A percentile compares a stretch with the other conserved stretches of the same genome.
These are phyloP conservation scores for Scopulariopsis brevicaulis DNA, from an alignment of 2,329 filamentous ascomycete genomes.

Conservation along the genomic window DNA sequence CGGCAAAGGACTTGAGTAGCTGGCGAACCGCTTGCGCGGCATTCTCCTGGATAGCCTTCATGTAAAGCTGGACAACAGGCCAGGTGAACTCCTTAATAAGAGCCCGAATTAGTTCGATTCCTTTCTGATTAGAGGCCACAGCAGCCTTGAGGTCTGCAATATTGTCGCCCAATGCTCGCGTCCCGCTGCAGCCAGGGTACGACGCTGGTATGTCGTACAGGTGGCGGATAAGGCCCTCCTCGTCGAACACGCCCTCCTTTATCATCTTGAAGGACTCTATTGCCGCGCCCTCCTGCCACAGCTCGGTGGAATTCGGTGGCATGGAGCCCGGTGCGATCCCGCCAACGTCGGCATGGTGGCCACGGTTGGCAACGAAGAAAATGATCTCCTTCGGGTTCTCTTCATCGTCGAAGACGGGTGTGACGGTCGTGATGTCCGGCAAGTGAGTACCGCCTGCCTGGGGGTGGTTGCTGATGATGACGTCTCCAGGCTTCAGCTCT, in stretches of 20 bases:
- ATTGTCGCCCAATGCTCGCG: conserved; percentile 68
- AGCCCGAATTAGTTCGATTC: too few relatives aligned
- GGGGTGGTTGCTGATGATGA: conserved; percentile 77
- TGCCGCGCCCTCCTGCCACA: conserved; percentile 51
- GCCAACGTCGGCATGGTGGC: conserved; percentile 78
- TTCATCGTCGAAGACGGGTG: conserved; percentile 56
- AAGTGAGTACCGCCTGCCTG: conserved; percentile 76
- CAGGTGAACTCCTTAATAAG: too few relatives aligned
- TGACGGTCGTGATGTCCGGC: conserved; percentile 72
- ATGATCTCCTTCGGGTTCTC: conserved; percentile 63
- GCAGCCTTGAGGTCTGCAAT: conserved; percentile 76
- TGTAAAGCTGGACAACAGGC: too few relatives aligned
- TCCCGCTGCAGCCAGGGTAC: conserved; percentile 66
- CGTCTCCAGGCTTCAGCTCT: conserved; percentile 66
- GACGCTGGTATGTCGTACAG: conserved; percentile 65
- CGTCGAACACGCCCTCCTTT: conserved; percentile 68
- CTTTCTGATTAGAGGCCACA: conserved; percentile 76
- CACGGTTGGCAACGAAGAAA: conserved; percentile 71
- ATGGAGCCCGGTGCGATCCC: conserved; percentile 73
- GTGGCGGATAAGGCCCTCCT: conserved; percentile 58
- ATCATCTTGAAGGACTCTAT: conserved; percentile 57
- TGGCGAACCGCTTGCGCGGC: too few relatives aligned
- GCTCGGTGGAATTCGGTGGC: conserved; percentile 59
- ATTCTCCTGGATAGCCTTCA: too few relatives aligned
- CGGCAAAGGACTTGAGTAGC: conserved; percentile 62